These are phyloP conservation scores for Kurtzmaniella natalensis DNA, from an alignment of 1,139 yeast species.

Conservation along the genomic window DNA sequence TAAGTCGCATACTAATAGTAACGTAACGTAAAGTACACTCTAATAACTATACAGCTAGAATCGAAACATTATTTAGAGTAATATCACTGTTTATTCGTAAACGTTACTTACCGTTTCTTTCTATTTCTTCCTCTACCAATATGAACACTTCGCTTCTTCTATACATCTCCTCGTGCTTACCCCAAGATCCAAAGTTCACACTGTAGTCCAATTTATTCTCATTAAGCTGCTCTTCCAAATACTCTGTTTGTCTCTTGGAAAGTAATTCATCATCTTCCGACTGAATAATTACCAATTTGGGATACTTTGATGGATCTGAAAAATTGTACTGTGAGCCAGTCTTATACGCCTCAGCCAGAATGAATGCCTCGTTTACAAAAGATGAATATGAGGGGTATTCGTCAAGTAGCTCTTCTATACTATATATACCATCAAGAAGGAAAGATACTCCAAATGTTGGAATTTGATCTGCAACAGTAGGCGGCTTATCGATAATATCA, in stretches of 20 bases:
- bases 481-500: not conserved
- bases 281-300: conserved; percentile 18
- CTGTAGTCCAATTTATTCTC: not conserved
- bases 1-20: too few species aligned
- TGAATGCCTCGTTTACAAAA: conserved; percentile 35
- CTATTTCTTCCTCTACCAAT: too few species aligned
- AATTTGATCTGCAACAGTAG: not conserved
- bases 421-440: conserved; percentile 40
- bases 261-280: conserved; percentile 34
- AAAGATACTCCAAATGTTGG: conserved; percentile 12
- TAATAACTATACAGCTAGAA: too few species aligned
- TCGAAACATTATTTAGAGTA: too few species aligned
- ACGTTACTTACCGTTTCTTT: too few species aligned
- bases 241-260: conserved; percentile 20
- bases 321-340: conserved; percentile 15
- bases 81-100: too few species aligned
- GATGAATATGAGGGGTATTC: conserved; percentile 33
- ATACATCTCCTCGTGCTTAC: conserved; percentile 33
- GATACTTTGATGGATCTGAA: not conserved
- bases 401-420: conserved; percentile 22
- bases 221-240: conserved; percentile 15
- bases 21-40: too few species aligned
- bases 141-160: conserved; percentile 17
- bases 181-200: conserved; percentile 20
- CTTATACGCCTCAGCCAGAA: conserved; percentile 13